A percentile compares a stretch with the other conserved stretches of the same genome.
Conservation (phyloP, 2,329 filamentous ascomycete genomes). For the Microcera coccophila region DNA sequence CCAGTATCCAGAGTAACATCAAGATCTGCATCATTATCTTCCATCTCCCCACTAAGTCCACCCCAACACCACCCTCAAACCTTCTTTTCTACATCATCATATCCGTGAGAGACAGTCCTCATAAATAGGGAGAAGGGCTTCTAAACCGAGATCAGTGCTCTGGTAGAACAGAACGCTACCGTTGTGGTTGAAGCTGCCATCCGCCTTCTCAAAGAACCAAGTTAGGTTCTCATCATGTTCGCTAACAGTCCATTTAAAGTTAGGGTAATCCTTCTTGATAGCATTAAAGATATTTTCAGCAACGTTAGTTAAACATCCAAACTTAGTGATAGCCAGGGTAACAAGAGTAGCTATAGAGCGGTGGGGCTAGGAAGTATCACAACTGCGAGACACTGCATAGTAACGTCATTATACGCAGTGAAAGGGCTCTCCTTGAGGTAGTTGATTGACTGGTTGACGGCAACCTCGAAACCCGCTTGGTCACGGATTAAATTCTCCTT, state of each 20-base stretch:
- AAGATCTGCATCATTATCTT: background rate
- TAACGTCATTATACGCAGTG: constrained; percentile 91
- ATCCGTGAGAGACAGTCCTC: constrained; percentile 74
- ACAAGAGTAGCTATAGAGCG: constrained; percentile 75
- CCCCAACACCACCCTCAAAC: background rate
- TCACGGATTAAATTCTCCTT: constrained; percentile 81
- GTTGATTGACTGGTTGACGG: constrained; percentile 82
- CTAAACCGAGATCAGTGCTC: constrained; percentile 74
- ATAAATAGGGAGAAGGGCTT: constrained; percentile 73
- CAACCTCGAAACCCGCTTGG: constrained; percentile 68
- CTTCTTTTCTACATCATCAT: too few relatives aligned
- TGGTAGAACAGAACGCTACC: constrained; percentile 97
- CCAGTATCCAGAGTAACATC: too few relatives aligned
- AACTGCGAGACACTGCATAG: constrained; percentile 87
- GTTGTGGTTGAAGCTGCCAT: constrained; percentile 80
- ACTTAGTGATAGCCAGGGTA: constrained; percentile 88
- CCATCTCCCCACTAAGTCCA: background rate
- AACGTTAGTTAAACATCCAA: constrained; percentile 90
- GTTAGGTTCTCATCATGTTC: constrained; percentile 94
- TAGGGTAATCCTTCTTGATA: constrained; percentile 89
- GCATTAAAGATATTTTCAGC: constrained; percentile 92
- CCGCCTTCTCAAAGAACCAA: constrained; percentile 97
- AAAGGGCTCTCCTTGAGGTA: constrained; percentile 74
- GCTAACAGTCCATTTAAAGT: constrained; percentile 93
- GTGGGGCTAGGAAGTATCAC: constrained; percentile 69